Conservation (phyloP, 208 protist genomes). For the Trypanosoma melophagium region DNA sequence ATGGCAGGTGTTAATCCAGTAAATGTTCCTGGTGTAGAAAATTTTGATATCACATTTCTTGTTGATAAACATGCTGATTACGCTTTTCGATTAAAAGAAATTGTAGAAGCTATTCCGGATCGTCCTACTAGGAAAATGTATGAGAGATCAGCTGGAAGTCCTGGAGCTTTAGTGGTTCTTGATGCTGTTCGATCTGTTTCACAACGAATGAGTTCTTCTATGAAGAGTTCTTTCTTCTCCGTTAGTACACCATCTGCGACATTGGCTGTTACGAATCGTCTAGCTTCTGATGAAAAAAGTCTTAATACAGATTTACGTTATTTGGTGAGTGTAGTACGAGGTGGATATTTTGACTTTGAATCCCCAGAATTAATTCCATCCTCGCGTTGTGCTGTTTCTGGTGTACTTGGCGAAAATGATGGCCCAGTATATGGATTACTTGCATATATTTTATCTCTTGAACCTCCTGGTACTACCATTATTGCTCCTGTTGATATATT, state of each 20-base stretch:
- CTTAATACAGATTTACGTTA: constrained; percentile 5
- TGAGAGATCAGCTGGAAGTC: constrained; percentile 6
- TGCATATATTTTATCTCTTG: constrained; percentile 7
- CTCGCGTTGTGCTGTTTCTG: constrained; percentile 7
- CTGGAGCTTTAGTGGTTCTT: constrained; percentile 18
- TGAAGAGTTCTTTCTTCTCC: not conserved
- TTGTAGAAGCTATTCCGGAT: constrained; percentile 31
- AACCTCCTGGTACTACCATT: not conserved
- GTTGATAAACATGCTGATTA: constrained; percentile 65
- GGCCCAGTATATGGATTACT: not conserved
- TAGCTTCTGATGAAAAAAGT: constrained; percentile 13
- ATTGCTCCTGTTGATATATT: not conserved
- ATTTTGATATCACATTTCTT: constrained; percentile 72
- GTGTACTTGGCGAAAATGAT: constrained; percentile 8
- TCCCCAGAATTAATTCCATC: constrained; percentile 18
- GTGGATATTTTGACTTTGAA: constrained; percentile 26
- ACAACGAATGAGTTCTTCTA: constrained; percentile 14
- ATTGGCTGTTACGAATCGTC: constrained; percentile 21
- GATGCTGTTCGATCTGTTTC: not conserved
- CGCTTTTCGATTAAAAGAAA: constrained; percentile 49
- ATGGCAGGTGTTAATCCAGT: constrained; percentile 76
- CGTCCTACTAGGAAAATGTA: constrained; percentile 23
- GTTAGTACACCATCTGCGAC: constrained; percentile 1
- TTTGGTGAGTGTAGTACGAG: not conserved
- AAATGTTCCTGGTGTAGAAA: constrained; percentile 81